A percentile compares a stretch with the other conserved stretches of the same genome.
Conservation (phyloP, 805 yeast species). For the Suhomyces kilbournensis region DNA sequence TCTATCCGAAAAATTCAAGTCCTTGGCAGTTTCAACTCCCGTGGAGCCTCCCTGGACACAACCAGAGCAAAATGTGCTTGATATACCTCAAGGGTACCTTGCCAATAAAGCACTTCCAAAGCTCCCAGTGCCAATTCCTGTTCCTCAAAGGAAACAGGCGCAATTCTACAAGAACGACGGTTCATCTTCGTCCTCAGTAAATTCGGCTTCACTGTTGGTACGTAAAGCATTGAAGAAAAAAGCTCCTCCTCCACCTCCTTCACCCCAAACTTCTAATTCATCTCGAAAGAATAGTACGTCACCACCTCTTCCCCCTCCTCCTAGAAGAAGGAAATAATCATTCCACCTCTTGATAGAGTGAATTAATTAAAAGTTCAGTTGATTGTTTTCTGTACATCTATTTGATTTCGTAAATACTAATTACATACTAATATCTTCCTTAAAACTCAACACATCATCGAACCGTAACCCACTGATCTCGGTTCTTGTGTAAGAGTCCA, state of each 20-base stretch:
- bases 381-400: not conserved
- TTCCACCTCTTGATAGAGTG: not conserved
- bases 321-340: constrained; percentile 24
- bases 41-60: not conserved
- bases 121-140: constrained; percentile 5
- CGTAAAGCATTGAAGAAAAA: constrained; percentile 31
- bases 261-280: constrained; percentile 23
- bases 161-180: constrained; percentile 8
- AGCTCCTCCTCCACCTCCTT: constrained; percentile 45
- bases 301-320: constrained; percentile 37
- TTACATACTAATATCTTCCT: constrained; percentile 45
- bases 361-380: not conserved
- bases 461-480: constrained; percentile 68
- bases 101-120: constrained; percentile 20
- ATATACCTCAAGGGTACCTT: constrained; percentile 33
- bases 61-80: constrained; percentile 18
- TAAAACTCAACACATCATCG: constrained; percentile 62
- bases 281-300: constrained; percentile 1
- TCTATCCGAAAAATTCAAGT: constrained; percentile 6
- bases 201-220: constrained; percentile 18
- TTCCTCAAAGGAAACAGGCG: constrained; percentile 6
- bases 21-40: not conserved
- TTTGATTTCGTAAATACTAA: not conserved
- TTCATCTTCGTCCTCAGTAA: constrained; percentile 16
- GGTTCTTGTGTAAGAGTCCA: constrained; percentile 36